Base-by-base conservation (phyloP, 371 early-diverging fungal genomes). In the Rhizopus arrhizus region DNA sequence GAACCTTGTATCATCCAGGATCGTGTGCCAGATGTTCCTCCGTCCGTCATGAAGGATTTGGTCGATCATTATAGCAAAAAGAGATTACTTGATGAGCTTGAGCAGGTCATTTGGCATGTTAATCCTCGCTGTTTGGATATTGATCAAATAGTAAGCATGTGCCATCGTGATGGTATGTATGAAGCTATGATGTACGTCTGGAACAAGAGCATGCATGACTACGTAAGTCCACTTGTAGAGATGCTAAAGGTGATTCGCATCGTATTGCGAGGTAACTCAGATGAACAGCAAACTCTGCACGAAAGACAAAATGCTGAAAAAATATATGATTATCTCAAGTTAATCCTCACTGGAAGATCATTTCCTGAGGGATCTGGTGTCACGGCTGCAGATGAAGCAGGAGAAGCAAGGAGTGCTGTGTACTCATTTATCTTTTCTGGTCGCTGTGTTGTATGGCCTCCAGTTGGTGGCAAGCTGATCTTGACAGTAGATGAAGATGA, bases 371-470 rank as follows among this genome's bases (percentile, higher is more conserved):
- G 90, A 0, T 64, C 67, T 1, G 61, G 68, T 0, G 68, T 90
- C 41, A 12, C 68, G 10, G 74, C 72, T 7, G 62, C 72, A 1
- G 65, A 74, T 3, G 86, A 85, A 55, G 86, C 90, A 4, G 75
- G 43, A 5, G 43, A 82, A 10, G 91, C 90, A 12, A 82, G 87
- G 55, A 82, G 83, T 13, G 86, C 90, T 6, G 78, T 91, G 0
- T 93, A 88, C 64, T 88, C 88, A 4, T 90, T 93, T 67, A 80
- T 93, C 1, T 88, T 91, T 56, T 91, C 91, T 0, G 87, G 88
- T 6, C 73, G 83, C 12, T 85, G 88, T 66, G 84, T 86, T 7
- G 81, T 82, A 22, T 90, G 90, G 92, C 92, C 91, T 0, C 85
- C 84, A 6, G 72, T 76, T 0, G 83, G 84, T 28, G 85, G 86